Evolutionary conservation across 148 eudicot genomes (phyloP).

Genomic region (Pharnaceum exiguum): DNA sequence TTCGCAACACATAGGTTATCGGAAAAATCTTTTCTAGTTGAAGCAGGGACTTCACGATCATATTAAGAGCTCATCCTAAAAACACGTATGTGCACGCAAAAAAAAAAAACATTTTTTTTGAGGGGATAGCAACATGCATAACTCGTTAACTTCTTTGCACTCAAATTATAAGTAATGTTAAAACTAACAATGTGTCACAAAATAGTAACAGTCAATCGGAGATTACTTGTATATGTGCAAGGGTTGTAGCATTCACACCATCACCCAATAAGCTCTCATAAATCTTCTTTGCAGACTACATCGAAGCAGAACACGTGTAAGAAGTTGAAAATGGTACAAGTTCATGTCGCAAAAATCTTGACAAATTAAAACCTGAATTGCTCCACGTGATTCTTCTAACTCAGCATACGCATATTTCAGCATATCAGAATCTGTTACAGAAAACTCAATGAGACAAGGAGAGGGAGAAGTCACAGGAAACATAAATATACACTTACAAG

Average conservation of each 20-base stretch:
- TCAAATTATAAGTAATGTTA: no score
- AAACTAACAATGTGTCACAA: no score
- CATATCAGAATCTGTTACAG: slow-evolving; percentile 65
- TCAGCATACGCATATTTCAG: slow-evolving; percentile 93
- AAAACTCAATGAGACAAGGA: neutral
- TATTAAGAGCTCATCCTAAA: no score
- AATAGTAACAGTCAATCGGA: no score
- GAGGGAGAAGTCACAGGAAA: neutral
- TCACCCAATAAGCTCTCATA: slow-evolving; percentile 84
- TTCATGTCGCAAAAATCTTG: neutral
- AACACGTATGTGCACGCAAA: no score
- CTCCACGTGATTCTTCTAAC: slow-evolving; percentile 96
- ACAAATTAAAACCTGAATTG: slow-evolving; percentile 56
- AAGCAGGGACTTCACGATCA: no score
- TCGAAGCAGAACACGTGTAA: slow-evolving; percentile 3
- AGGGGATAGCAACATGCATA: no score
- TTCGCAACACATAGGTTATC: no score
- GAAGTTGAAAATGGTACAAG: neutral
- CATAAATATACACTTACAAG: neutral
- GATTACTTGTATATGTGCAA: slow-evolving; percentile 91
- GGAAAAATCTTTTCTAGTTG: no score
- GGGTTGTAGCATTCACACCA: slow-evolving; percentile 58
- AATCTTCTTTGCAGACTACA: slow-evolving; percentile 87
- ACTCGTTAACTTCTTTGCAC: no score
- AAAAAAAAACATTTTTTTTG: no score